Base-by-base conservation (phyloP, 495 filamentous ascomycete species). In the Venustampulla echinocandica region DNA sequence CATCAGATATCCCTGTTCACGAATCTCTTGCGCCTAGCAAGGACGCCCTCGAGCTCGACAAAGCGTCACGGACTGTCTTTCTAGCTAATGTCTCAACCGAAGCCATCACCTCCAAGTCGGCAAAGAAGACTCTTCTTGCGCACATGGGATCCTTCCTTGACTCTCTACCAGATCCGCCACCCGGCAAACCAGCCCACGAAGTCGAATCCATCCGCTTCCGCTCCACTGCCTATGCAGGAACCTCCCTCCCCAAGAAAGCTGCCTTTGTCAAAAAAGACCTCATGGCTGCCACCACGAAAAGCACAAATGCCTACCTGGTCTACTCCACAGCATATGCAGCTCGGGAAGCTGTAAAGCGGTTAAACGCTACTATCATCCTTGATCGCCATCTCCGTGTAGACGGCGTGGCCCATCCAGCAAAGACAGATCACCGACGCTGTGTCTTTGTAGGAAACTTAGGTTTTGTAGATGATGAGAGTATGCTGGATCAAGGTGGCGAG, bases 391-490 rank as follows among this genome's bases (percentile, higher is more conserved):
- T 99, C 49, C 76, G 88, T 6, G 93, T 89, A 14, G 92, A 99
- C 64, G 82, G 75, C 34, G 78, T 97, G 33, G 86, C 92, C 0
- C 90, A 95, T 65, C 93, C 93, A 0, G 72, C 84, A 1, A 73
- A 81, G 20, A 76, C 80, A 19, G 90, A 95, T 56, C 75, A 94
- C 58, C 78, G 82, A 38, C 80, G 88, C 42, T 99, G 93, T 65
- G 84, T 99, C 3, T 99, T 97, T 57, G 85, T 99, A 10, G 93
- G 93, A 9, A 97, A 97, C 60, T 77, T 99, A 9, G 87, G 89
- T 33, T 97, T 97, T 54, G 85, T 96, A 1, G 88, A 94, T 54
- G 83, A 90, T 47, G 87, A 92, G 63, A 81, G 66, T 30, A 67
- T 74, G 34, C 59, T 82, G 11, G 69, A 75, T 34, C 70, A 74